Conservation (phyloP, 2,329 filamentous ascomycete species). For the Sclerotinia borealis region DNA sequence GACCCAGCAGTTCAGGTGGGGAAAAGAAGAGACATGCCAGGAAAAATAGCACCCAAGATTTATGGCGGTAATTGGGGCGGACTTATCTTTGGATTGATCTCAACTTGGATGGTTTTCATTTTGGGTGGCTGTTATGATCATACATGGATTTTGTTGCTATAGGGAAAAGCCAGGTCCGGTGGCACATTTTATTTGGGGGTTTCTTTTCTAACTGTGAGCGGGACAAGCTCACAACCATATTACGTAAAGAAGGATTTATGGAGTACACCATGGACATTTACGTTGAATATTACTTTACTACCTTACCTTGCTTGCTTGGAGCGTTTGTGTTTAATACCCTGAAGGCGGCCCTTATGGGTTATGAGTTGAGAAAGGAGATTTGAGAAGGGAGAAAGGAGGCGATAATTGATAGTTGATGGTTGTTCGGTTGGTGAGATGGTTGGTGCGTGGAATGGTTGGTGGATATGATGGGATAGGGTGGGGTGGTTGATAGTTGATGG, state of each 20-base stretch:
- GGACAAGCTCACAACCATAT: background rate
- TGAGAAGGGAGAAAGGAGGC: background rate
- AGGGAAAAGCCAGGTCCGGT: background rate
- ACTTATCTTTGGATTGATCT: background rate
- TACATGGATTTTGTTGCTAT: background rate
- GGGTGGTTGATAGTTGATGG: background rate
- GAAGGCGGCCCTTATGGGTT: background rate
- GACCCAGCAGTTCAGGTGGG: constrained; percentile 28
- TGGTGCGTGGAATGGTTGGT: background rate
- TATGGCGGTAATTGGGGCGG: constrained; percentile 2
- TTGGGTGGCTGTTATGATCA: background rate
- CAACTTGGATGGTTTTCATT: background rate
- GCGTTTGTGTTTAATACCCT: constrained; percentile 5
- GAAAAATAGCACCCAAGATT: constrained; percentile 5
- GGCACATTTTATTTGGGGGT: background rate
- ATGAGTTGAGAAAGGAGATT: background rate
- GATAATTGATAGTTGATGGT: no score
- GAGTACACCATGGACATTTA: background rate
- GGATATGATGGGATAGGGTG: background rate
- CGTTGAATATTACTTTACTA: background rate
- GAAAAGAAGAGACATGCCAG: constrained; percentile 15
- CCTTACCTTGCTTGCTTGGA: background rate
- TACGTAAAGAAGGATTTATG: background rate
- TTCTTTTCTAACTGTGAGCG: background rate
- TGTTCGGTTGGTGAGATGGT: no score